phyloP scores from a whole-genome alignment of 768 basidiomycete species.

The Boletus rufocinnamomeus region DNA sequence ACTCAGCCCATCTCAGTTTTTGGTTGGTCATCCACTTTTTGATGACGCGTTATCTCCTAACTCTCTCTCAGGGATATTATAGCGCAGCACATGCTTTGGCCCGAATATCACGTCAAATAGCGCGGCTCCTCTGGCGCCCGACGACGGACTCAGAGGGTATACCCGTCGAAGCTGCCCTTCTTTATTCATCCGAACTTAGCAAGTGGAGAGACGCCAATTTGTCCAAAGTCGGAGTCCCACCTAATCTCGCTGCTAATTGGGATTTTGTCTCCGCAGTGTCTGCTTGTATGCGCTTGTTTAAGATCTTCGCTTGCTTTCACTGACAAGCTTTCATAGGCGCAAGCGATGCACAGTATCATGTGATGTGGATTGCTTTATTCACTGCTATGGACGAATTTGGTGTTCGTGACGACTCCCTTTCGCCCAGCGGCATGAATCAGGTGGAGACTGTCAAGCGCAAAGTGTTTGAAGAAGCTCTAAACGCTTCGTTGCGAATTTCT shows the following conservation, averaged over 20 bases:
- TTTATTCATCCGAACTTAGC: constrained; percentile 56
- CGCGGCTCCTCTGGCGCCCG: constrained; percentile 79
- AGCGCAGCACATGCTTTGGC: constrained; percentile 82
- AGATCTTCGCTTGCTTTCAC: not conserved
- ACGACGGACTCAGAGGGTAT: constrained; percentile 77
- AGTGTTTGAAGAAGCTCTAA: constrained; percentile 78
- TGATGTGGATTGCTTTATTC: constrained; percentile 87
- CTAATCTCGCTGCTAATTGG: constrained; percentile 82
- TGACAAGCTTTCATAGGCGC: constrained; percentile 48
- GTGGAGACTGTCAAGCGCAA: constrained; percentile 68
- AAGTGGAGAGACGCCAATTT: constrained; percentile 81
- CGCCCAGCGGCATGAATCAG: constrained; percentile 49
- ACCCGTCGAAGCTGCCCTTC: constrained; percentile 60
- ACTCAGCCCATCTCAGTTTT: constrained; percentile 47
- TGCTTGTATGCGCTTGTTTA: constrained; percentile 46
- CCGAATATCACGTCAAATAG: constrained; percentile 79
- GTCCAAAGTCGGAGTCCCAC: constrained; percentile 80
- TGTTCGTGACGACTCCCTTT: constrained; percentile 56
- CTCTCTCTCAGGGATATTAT: constrained; percentile 68
- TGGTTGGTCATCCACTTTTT: constrained; percentile 49
- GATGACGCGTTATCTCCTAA: constrained; percentile 13
- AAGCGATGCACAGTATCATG: constrained; percentile 87
- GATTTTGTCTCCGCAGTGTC: constrained; percentile 83
- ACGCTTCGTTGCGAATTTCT: constrained; percentile 84
- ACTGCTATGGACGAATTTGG: constrained; percentile 85